phyloP scores from a whole-genome alignment of 1,284 basidiomycete genomes.

The Sanguinoderma infundibulare region DNA sequence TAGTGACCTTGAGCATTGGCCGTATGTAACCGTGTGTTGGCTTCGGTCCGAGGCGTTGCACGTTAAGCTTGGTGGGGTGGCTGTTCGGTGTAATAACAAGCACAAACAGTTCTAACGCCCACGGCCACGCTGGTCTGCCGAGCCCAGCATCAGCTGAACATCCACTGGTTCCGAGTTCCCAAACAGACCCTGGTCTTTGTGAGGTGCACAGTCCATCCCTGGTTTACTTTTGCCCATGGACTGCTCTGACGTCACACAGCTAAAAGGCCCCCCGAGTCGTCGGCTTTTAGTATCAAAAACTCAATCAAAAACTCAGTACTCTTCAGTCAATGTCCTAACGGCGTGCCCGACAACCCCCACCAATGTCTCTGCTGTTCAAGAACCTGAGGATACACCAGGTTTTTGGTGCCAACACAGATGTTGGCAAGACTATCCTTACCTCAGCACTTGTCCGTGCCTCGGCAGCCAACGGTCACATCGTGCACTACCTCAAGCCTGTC shows the following conservation, averaged over 20 bases:
- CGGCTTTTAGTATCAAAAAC: too few relatives aligned
- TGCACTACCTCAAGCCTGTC: conserved; percentile 90
- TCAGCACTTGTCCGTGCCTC: conserved; percentile 84
- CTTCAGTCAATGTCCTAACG: conserved; percentile 1
- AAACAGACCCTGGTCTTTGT: not conserved
- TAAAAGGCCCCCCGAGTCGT: too few relatives aligned
- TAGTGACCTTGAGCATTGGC: too few relatives aligned
- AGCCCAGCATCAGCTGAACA: too few relatives aligned
- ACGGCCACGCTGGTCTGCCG: too few relatives aligned
- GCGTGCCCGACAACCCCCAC: too few relatives aligned
- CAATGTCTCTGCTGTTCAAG: conserved; percentile 67
- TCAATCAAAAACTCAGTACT: too few relatives aligned
- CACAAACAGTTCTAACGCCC: not conserved
- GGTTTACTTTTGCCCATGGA: not conserved
- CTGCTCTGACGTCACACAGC: not conserved
- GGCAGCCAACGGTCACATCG: conserved; percentile 50
- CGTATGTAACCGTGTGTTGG: too few relatives aligned
- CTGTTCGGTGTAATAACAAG: not conserved
- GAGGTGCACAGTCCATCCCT: not conserved
- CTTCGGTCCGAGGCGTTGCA: too few relatives aligned
- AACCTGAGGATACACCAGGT: conserved; percentile 87
- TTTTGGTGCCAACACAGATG: conserved; percentile 91
- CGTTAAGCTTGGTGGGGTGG: too few relatives aligned
- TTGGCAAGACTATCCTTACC: conserved; percentile 91
- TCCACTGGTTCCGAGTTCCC: not conserved